Evolutionary conservation across 441 rosid genomes (phyloP), one percentile per base, ranked within the genome.

Genomic region (Euphorbia celastroides): DNA sequence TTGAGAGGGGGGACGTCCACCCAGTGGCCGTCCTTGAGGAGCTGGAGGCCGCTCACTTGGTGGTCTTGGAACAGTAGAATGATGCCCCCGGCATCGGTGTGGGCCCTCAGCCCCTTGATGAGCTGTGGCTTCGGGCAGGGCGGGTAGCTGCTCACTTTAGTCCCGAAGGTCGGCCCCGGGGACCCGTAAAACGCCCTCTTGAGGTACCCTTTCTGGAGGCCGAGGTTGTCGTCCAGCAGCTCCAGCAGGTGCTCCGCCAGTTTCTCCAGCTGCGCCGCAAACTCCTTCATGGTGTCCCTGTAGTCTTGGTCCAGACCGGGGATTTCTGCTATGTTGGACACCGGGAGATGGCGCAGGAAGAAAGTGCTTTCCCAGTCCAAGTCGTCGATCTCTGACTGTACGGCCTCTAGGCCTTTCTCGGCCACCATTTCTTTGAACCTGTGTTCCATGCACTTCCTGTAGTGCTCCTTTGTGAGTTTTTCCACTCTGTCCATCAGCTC

Each of bases 301-400:
- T 88, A 86, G 6, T 87, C 85, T 17, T 86, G 87, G 20, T 77
- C 56, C 42, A 93, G 95, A 73, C 90, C 95, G 23, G 93, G 92
- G 64, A 93, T 51, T 57, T 88, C 77, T 41, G 81, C 57, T n/a
- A 90, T 74, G 80, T 87, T 90, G 1, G 96, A 86, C 52, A 71
- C 57, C 7, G 98, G 97, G 42, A 86, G 96, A 73, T 93, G 98
- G 42, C 85, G 85, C 17, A 93, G 59, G 75, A 27, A 76, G 77
- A 90, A 90, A 55, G 98, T 90, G 73, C 86, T 83, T 64, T 93
- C 98, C 98, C 98, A 93, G 67, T 93, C 98, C 83, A 90, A 70
- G 57, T 90, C 93, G 17, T 78, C 77, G 67, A 90, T 81, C 85
- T 88, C 95, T 2, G 83, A 60, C 42, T 72, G 72, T 44, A 84